Evolutionary conservation across 2,329 filamentous ascomycete species (phyloP).

Genomic region (Talaromyces sp.): DNA sequence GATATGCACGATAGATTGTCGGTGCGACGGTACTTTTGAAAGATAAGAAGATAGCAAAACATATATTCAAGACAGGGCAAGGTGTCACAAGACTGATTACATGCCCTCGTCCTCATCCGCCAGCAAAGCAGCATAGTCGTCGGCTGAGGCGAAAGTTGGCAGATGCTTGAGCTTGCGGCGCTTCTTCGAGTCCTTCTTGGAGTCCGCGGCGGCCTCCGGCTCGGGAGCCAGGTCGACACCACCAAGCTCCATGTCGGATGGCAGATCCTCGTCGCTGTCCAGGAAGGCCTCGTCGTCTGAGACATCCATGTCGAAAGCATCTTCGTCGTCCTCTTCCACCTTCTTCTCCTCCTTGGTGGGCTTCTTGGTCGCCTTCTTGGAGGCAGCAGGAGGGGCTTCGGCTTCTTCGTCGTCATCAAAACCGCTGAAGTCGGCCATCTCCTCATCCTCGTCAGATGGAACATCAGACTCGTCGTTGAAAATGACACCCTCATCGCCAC

Average conservation of each 20-base stretch:
- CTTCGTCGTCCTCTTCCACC: constrained; percentile 56
- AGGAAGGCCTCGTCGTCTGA: constrained; percentile 51
- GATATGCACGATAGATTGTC: constrained; percentile 5
- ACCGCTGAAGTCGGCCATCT: constrained; percentile 50
- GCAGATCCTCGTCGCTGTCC: constrained; percentile 59
- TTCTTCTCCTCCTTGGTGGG: constrained; percentile 28
- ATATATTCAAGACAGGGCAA: constrained; percentile 9
- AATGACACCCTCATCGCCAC: constrained; percentile 49
- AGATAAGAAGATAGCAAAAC: background rate
- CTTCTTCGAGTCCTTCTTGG: constrained; percentile 55
- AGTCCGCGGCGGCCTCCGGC: constrained; percentile 44
- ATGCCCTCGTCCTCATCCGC: constrained; percentile 65
- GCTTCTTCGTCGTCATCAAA: constrained; percentile 47
- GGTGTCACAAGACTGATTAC: constrained; percentile 20
- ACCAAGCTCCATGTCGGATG: constrained; percentile 52
- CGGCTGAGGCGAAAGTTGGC: constrained; percentile 88
- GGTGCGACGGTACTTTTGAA: constrained; percentile 7
- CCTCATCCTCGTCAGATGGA: constrained; percentile 51
- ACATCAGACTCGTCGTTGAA: constrained; percentile 52
- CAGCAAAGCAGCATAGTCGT: constrained; percentile 89
- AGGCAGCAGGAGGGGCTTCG: constrained; percentile 18
- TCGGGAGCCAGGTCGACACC: constrained; percentile 48
- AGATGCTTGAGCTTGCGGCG: constrained; percentile 84
- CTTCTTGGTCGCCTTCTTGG: constrained; percentile 29
- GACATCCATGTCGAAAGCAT: constrained; percentile 55